These are phyloP conservation scores for Fusarium tricinctum DNA, from an alignment of 2,329 filamentous ascomycete species.

Conservation along the genomic window DNA sequence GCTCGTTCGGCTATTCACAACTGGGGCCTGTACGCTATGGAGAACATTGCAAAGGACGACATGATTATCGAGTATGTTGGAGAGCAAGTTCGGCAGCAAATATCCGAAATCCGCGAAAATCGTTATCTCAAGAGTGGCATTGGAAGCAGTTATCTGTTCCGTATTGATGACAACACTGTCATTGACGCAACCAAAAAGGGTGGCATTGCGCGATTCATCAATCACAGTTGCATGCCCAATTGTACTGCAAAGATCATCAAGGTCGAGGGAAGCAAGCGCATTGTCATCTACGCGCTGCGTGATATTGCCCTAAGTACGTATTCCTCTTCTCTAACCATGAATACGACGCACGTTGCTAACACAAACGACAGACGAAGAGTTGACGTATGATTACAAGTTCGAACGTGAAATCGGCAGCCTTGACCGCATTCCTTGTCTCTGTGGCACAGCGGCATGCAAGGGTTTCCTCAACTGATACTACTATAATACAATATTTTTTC, in stretches of 20 bases:
- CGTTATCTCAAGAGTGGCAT: slow-evolving; percentile 96
- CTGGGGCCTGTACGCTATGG: slow-evolving; percentile 97
- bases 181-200: slow-evolving; percentile 99
- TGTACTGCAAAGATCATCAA: slow-evolving; percentile 99
- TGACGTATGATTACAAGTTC: slow-evolving; percentile 99
- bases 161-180: slow-evolving; percentile 97
- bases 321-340: slow-evolving; percentile 44
- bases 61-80: slow-evolving; percentile 99
- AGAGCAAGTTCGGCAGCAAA: slow-evolving; percentile 95
- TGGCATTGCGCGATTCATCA: slow-evolving; percentile 98
- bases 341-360: slow-evolving; percentile 24
- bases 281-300: slow-evolving; percentile 97
- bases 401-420: slow-evolving; percentile 95
- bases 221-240: slow-evolving; percentile 97
- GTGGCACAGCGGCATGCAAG: slow-evolving; percentile 95
- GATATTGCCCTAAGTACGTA: slow-evolving; percentile 92
- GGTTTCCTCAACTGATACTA: slow-evolving; percentile 90
- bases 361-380: slow-evolving; percentile 83
- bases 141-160: slow-evolving; percentile 96
- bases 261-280: slow-evolving; percentile 96
- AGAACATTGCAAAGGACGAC: slow-evolving; percentile 96
- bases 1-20: slow-evolving; percentile 98
- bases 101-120: slow-evolving; percentile 94
- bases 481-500: slow-evolving; percentile 34
- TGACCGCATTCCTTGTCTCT: slow-evolving; percentile 97